Percentiles rank a stretch among this genome's conserved stretches.
Evolutionary conservation across 179 eudicot species (phyloP).

Genomic region (Vitellaria paradoxa): DNA sequence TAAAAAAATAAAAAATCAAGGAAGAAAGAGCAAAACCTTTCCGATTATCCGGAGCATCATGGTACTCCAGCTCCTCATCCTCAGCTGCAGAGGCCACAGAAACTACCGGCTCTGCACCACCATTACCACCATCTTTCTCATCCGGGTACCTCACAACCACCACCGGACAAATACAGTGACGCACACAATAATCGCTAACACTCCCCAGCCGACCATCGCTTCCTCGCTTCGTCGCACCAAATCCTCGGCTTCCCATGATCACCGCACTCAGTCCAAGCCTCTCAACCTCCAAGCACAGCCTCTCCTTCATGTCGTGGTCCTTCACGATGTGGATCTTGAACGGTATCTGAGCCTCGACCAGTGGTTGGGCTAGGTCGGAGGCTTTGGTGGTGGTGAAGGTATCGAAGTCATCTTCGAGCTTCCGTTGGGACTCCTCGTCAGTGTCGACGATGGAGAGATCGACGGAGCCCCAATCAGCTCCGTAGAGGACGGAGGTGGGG

Average conservation of each 20-base stretch:
- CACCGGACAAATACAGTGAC: slow-evolving; percentile 59
- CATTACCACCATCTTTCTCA: slow-evolving; percentile 41
- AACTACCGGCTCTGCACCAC: slow-evolving; percentile 24
- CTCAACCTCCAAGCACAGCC: slow-evolving; percentile 73
- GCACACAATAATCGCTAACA: slow-evolving; percentile 57
- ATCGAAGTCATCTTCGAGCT: slow-evolving; percentile 64
- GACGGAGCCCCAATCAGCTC: slow-evolving; percentile 74
- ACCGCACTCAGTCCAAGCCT: slow-evolving; percentile 61
- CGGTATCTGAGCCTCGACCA: slow-evolving; percentile 50
- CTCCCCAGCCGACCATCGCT: slow-evolving; percentile 49
- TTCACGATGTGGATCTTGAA: slow-evolving; percentile 70
- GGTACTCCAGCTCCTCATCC: slow-evolving; percentile 25
- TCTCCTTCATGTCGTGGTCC: slow-evolving; percentile 76
- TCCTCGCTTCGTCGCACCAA: slow-evolving; percentile 44
- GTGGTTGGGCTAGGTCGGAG: slow-evolving; percentile 56
- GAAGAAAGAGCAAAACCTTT: slow-evolving; percentile 16
- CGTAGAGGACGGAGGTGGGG: slow-evolving; percentile 65
- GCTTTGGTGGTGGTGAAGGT: slow-evolving; percentile 55
- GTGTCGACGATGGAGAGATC: slow-evolving; percentile 34
- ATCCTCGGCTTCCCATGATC: slow-evolving; percentile 70
- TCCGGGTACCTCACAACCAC: slow-evolving; percentile 54
- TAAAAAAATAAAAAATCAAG: not conserved
- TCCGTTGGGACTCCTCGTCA: slow-evolving; percentile 32
- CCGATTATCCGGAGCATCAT: slow-evolving; percentile 25
- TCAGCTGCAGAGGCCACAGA: slow-evolving; percentile 24